phyloP scores from a whole-genome alignment of 2,329 filamentous ascomycete species.

The Botryosphaeria agaves region DNA sequence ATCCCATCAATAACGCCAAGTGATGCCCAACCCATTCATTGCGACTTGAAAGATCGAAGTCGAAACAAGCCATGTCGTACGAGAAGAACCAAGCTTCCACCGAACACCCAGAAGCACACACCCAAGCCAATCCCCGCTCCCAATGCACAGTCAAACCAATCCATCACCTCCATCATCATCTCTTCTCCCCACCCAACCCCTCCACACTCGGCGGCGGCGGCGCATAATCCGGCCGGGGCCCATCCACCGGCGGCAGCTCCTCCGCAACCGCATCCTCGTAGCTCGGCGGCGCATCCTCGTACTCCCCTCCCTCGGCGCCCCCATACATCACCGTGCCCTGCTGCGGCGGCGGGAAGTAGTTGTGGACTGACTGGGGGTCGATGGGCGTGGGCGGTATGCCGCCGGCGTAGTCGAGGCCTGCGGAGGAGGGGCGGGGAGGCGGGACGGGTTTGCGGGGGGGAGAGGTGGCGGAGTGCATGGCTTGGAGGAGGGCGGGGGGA shows the following conservation, averaged over 20 bases:
- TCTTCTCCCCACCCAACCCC: conserved; percentile 13
- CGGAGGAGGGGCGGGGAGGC: conserved; percentile 2
- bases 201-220: conserved; percentile 19
- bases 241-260: conserved; percentile 55
- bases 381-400: conserved; percentile 10
- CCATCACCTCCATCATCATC: conserved; percentile 32
- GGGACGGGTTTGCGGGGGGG: conserved; percentile 1
- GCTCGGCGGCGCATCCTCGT: conserved; percentile 75
- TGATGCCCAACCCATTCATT: too few relatives aligned
- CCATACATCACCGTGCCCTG: conserved; percentile 3
- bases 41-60: too few relatives aligned
- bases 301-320: conserved; percentile 9
- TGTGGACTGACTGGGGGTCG: conserved; percentile 2
- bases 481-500: conserved; percentile 56
- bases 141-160: too few relatives aligned
- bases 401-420: too few relatives aligned
- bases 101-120: too few relatives aligned
- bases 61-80: too few relatives aligned
- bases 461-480: conserved; percentile 27
- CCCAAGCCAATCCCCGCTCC: too few relatives aligned
- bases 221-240: conserved; percentile 48
- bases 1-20: too few relatives aligned
- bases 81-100: too few relatives aligned
- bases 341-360: conserved; percentile 4
- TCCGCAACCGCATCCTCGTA: conserved; percentile 88